phyloP scores from a whole-genome alignment of 2,329 filamentous ascomycete species.

The Gliomastix tumulicola region DNA sequence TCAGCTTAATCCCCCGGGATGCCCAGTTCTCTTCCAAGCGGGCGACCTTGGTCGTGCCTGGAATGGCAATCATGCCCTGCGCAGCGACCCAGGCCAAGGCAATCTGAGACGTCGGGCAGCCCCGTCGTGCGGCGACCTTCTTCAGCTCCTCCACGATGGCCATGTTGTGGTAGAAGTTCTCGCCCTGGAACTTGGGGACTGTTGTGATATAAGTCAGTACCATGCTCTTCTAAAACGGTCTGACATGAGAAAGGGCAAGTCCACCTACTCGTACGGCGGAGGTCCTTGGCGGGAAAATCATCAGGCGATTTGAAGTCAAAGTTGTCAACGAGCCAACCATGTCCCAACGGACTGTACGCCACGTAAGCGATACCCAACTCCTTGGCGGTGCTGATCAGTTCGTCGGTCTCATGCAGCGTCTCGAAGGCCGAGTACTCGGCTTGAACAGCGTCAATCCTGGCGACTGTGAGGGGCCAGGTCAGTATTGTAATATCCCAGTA shows the following conservation, averaged over 20 bases:
- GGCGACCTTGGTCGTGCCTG: slow-evolving; percentile 31
- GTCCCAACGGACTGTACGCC: slow-evolving; percentile 37
- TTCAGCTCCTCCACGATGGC: slow-evolving; percentile 32
- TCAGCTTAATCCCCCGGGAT: slow-evolving; percentile 24
- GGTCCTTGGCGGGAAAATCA: slow-evolving; percentile 35
- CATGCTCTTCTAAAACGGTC: slow-evolving; percentile 12
- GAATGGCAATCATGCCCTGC: slow-evolving; percentile 35
- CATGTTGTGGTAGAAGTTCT: slow-evolving; percentile 35
- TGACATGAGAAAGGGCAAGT: background rate
- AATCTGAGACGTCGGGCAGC: slow-evolving; percentile 23
- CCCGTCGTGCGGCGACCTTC: slow-evolving; percentile 23
- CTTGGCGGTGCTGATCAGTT: slow-evolving; percentile 29
- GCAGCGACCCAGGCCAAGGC: slow-evolving; percentile 30
- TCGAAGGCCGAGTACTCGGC: slow-evolving; percentile 31
- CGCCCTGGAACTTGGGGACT: slow-evolving; percentile 27
- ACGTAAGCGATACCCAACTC: slow-evolving; percentile 34
- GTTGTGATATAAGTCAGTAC: slow-evolving; percentile 5
- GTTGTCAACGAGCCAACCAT: slow-evolving; percentile 38
- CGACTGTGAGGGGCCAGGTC: slow-evolving; percentile 20
- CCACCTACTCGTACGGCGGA: slow-evolving; percentile 25
- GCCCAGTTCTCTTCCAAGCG: slow-evolving; percentile 31
- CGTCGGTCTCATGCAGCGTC: slow-evolving; percentile 9
- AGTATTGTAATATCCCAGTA: background rate
- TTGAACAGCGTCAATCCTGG: slow-evolving; percentile 37
- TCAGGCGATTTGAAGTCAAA: slow-evolving; percentile 32